phyloP scores from a whole-genome alignment of 1,284 basidiomycete genomes.

The Chondrostereum purpureum region DNA sequence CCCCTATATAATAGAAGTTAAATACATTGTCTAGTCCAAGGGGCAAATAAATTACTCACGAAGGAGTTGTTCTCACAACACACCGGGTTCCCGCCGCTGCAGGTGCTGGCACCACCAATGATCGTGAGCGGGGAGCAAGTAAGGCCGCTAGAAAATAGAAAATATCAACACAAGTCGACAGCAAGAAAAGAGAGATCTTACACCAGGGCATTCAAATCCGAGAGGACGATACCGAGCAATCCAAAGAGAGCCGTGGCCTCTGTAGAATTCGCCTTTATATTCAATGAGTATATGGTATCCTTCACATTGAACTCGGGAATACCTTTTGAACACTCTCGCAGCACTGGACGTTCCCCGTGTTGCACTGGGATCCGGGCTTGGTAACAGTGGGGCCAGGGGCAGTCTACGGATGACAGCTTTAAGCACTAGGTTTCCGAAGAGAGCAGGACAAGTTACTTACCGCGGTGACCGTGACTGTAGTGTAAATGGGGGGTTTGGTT shows the following conservation, averaged over 20 bases:
- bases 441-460: not conserved
- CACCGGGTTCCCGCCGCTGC: constrained; percentile 15
- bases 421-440: not conserved
- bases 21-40: not conserved
- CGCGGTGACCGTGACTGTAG: constrained; percentile 3
- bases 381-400: not conserved
- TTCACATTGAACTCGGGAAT: not conserved
- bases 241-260: not conserved
- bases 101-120: constrained; percentile 14
- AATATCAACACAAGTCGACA: not conserved
- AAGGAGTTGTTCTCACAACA: constrained; percentile 11
- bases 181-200: not conserved
- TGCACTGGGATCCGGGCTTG: constrained; percentile 5
- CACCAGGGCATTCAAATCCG: constrained; percentile 6
- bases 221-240: constrained; percentile 9
- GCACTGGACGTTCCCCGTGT: constrained; percentile 8
- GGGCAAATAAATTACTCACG: constrained; percentile 2
- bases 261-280: not conserved
- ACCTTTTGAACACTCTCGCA: constrained; percentile 5
- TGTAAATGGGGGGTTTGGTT: not conserved
- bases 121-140: constrained; percentile 18
- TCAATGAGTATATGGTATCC: not conserved
- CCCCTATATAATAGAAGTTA: constrained; percentile 2
- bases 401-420: too few species aligned
- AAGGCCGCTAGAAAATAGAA: constrained; percentile 9